Evolutionary conservation across 805 yeast genomes (phyloP).

Genomic region (Kuraishia capsulata): DNA sequence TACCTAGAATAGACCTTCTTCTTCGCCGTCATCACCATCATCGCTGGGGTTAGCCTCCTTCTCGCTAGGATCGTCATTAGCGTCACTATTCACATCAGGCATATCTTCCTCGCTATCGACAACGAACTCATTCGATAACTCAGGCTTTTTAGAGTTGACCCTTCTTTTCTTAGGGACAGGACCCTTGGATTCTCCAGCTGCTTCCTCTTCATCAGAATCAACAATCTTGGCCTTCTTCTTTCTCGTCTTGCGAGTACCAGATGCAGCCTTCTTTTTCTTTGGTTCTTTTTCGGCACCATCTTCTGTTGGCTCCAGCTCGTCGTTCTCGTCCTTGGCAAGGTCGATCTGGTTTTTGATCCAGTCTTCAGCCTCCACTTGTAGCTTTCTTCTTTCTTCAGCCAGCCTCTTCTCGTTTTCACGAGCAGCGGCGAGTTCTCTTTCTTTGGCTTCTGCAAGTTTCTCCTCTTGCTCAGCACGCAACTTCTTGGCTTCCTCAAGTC

Average conservation of each 20-base stretch:
- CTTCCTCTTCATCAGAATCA: slow-evolving; percentile 6
- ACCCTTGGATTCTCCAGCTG: not conserved
- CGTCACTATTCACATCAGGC: slow-evolving; percentile 7
- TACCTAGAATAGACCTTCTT: too few relatives aligned
- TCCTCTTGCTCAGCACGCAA: slow-evolving; percentile 29
- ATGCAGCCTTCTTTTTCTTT: slow-evolving; percentile 16
- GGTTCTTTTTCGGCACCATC: slow-evolving; percentile 21
- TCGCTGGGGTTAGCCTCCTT: too few relatives aligned
- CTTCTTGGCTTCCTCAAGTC: slow-evolving; percentile 38
- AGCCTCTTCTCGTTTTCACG: slow-evolving; percentile 40
- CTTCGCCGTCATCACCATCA: too few relatives aligned
- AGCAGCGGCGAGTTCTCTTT: slow-evolving; percentile 36
- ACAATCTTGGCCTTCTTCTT: slow-evolving; percentile 8
- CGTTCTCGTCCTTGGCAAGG: slow-evolving; percentile 24
- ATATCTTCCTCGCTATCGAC: slow-evolving; percentile 20
- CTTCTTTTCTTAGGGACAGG: slow-evolving; percentile 7
- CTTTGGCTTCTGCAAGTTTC: slow-evolving; percentile 35
- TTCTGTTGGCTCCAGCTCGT: slow-evolving; percentile 22
- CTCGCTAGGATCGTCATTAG: too few relatives aligned
- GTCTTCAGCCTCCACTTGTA: slow-evolving; percentile 50
- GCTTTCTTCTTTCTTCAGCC: slow-evolving; percentile 34
- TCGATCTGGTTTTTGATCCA: slow-evolving; percentile 34
- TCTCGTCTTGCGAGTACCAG: slow-evolving; percentile 4
- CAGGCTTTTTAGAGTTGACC: slow-evolving; percentile 13
- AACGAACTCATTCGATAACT: slow-evolving; percentile 17